Evolutionary conservation across 2,329 filamentous ascomycete species (phyloP).

Genomic region (Teratosphaeria gauchensis): DNA sequence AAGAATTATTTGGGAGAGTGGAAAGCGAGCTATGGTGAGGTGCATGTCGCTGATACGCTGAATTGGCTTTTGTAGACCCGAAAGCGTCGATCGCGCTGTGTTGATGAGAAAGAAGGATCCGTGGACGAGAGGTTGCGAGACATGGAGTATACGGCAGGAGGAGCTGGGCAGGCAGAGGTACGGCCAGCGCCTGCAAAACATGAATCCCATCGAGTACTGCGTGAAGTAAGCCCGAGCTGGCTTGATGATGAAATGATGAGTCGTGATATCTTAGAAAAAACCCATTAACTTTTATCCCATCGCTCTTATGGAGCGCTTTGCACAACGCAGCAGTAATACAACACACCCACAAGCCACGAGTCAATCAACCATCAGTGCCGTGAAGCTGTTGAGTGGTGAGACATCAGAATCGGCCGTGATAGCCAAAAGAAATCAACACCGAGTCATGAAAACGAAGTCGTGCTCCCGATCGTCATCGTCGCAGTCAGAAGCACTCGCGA

Average conservation of each 20-base stretch:
- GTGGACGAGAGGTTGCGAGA: too few species aligned
- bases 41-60: too few species aligned
- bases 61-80: too few species aligned
- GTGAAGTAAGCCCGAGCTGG: too few species aligned
- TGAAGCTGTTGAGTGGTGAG: constrained; percentile 27
- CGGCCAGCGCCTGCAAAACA: too few species aligned
- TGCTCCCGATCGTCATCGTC: not conserved
- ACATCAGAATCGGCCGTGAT: constrained; percentile 32
- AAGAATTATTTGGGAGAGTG: too few species aligned
- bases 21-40: too few species aligned
- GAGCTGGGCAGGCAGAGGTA: too few species aligned
- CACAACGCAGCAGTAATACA: not conserved
- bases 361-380: constrained; percentile 32
- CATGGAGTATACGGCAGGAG: too few species aligned
- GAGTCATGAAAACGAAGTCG: not conserved
- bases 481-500: not conserved
- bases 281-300: not conserved
- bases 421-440: not conserved
- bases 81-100: too few species aligned
- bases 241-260: not conserved
- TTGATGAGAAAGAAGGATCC: too few species aligned
- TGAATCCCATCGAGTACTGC: too few species aligned
- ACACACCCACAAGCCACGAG: constrained; percentile 34
- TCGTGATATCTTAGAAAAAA: not conserved
- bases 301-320: not conserved